Evolutionary conservation across 495 filamentous ascomycete species (phyloP).

Genomic region (Trichoderma erinaceum): DNA sequence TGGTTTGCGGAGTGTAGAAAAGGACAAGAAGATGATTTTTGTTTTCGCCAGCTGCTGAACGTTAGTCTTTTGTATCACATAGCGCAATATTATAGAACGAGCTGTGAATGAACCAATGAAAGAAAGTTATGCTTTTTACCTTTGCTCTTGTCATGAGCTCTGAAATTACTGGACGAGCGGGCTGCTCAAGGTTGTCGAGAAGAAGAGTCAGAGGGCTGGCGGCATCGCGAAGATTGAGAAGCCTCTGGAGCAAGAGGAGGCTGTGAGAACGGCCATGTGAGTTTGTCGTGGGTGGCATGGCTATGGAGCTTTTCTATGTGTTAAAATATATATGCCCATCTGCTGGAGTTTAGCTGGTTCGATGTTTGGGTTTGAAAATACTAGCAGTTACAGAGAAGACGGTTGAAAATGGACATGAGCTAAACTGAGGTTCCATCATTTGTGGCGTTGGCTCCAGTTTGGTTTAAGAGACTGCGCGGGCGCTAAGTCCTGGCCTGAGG

Average conservation of each 20-base stretch:
- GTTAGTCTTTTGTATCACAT: conserved; percentile 15
- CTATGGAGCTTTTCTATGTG: background rate
- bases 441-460: too few relatives aligned
- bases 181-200: conserved; percentile 80
- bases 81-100: background rate
- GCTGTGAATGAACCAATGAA: background rate
- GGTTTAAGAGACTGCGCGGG: too few relatives aligned
- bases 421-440: too few relatives aligned
- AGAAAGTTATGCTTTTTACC: too few relatives aligned
- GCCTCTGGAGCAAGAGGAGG: conserved; percentile 75
- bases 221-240: conserved; percentile 69
- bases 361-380: too few relatives aligned
- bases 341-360: too few relatives aligned
- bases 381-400: too few relatives aligned
- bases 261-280: conserved; percentile 78
- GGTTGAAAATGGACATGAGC: too few relatives aligned
- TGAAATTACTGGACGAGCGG: conserved; percentile 58
- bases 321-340: background rate
- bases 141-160: conserved; percentile 74
- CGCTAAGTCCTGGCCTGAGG: too few relatives aligned
- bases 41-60: conserved; percentile 37
- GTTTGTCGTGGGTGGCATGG: conserved; percentile 22
- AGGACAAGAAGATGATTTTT: conserved; percentile 71
- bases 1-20: conserved; percentile 57
- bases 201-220: conserved; percentile 82